A percentile compares a stretch with the other conserved stretches of the same genome.
phyloP scores from a whole-genome alignment of 148 eudicot genomes.

The Fagopyrum tataricum region DNA sequence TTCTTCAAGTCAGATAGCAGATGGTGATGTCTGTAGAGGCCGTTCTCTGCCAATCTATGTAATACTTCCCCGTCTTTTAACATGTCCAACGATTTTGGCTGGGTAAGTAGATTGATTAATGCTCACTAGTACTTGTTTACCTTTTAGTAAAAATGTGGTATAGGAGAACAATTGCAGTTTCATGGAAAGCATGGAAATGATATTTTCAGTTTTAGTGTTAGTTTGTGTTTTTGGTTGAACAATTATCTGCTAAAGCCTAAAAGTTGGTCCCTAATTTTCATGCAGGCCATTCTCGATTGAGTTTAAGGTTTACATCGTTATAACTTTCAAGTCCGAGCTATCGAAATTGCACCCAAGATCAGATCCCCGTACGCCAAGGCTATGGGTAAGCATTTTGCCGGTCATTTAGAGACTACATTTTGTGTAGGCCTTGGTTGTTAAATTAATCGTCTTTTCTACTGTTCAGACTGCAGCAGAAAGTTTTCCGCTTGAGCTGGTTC shows the following conservation, averaged over 20 bases:
- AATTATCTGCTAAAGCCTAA: background rate
- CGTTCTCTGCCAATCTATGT: conserved; percentile 54
- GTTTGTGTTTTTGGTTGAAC: background rate
- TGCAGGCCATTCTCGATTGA: conserved; percentile 75
- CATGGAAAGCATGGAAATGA: background rate
- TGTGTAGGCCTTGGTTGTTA: background rate
- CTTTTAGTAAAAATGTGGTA: background rate
- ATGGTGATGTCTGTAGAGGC: conserved; percentile 67
- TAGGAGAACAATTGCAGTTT: background rate
- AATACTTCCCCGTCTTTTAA: conserved; percentile 71
- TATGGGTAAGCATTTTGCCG: conserved; percentile 44
- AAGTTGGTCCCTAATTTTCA: background rate
- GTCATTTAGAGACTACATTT: background rate
- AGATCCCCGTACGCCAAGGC: conserved; percentile 54
- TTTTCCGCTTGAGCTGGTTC: conserved; percentile 58
- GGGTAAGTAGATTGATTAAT: conserved; percentile 38
- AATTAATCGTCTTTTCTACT: conserved; percentile 2
- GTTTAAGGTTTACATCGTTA: conserved; percentile 52
- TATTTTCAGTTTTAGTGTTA: background rate
- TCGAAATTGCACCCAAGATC: conserved; percentile 47
- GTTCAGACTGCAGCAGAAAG: conserved; percentile 62
- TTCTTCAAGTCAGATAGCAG: conserved; percentile 50
- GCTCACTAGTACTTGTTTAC: background rate
- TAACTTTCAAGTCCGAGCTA: conserved; percentile 53
- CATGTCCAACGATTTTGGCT: conserved; percentile 62